A percentile compares a stretch with the other conserved stretches of the same genome.
These are phyloP conservation scores for Casuarina glauca DNA, from an alignment of 306 rosid species.

Conservation along the genomic window DNA sequence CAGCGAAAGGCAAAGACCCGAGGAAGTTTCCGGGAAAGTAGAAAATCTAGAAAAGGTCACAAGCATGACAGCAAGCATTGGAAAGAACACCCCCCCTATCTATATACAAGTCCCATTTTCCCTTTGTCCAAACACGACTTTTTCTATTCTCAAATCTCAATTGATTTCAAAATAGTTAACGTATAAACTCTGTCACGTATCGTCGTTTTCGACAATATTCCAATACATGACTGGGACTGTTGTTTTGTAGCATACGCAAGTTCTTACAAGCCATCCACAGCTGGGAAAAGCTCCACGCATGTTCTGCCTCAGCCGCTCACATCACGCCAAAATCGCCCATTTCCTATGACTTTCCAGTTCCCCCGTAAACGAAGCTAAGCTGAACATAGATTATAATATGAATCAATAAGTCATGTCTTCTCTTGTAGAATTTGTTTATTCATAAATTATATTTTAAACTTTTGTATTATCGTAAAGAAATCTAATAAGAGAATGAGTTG, in stretches of 20 bases:
- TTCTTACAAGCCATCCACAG: background rate
- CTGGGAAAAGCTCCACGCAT: background rate
- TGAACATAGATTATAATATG: too few relatives aligned
- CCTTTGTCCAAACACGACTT: background rate
- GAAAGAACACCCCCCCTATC: background rate
- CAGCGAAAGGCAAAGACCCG: background rate
- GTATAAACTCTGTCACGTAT: background rate
- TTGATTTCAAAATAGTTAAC: background rate
- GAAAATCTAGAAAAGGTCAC: background rate
- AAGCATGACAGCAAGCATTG: background rate
- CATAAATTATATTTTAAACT: too few relatives aligned
- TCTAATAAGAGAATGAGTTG: too few relatives aligned
- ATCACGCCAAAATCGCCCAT: conserved; percentile 13
- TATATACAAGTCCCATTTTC: background rate
- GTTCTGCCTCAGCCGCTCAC: background rate
- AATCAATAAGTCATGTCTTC: too few relatives aligned
- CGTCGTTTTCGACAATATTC: background rate
- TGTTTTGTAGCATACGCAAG: background rate
- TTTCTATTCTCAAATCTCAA: background rate
- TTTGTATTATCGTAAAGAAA: too few relatives aligned
- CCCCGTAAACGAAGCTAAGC: too few relatives aligned
- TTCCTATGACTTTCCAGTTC: background rate
- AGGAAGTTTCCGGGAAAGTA: conserved; percentile 11
- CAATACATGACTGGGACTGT: background rate
- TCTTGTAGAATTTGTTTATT: too few relatives aligned